phyloP scores from a whole-genome alignment of 2,329 filamentous ascomycete genomes.

The Fusarium camptoceras region DNA sequence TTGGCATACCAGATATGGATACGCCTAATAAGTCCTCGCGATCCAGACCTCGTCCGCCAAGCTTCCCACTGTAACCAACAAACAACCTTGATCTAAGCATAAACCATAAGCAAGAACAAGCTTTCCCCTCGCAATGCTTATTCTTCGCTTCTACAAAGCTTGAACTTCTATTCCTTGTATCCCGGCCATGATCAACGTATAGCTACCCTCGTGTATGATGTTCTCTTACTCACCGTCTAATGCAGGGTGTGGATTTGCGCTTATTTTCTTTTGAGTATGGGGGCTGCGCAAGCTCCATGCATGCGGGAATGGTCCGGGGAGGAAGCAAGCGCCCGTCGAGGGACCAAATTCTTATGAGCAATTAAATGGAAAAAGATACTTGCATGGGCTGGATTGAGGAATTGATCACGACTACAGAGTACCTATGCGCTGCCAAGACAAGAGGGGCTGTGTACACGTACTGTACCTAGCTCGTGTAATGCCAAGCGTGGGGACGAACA shows the following conservation, averaged over 20 bases:
- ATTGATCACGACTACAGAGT: not conserved
- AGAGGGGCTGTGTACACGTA: constrained; percentile 30
- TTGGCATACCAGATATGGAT: not conserved
- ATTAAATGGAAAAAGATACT: not conserved
- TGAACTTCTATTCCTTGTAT: constrained; percentile 11
- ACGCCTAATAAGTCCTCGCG: not conserved
- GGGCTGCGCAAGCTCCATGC: not conserved
- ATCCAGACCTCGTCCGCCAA: constrained; percentile 4
- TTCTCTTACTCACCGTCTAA: constrained; percentile 5
- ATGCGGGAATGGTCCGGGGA: not conserved
- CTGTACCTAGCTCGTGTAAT: constrained; percentile 29
- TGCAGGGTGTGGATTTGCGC: not conserved
- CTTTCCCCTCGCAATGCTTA: constrained; percentile 20
- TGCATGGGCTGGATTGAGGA: not conserved
- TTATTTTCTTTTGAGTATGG: not conserved
- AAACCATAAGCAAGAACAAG: constrained; percentile 13
- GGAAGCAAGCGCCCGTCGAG: not conserved
- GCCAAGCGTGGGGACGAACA: constrained; percentile 37
- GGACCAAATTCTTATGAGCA: not conserved
- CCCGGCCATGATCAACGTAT: constrained; percentile 5
- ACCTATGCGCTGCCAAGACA: constrained; percentile 21
- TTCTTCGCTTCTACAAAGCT: constrained; percentile 19
- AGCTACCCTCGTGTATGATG: not conserved
- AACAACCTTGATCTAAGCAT: not conserved
- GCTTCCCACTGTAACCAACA: not conserved